phyloP scores from a whole-genome alignment of 805 yeast species.

The Candida khao-thaluensis region DNA sequence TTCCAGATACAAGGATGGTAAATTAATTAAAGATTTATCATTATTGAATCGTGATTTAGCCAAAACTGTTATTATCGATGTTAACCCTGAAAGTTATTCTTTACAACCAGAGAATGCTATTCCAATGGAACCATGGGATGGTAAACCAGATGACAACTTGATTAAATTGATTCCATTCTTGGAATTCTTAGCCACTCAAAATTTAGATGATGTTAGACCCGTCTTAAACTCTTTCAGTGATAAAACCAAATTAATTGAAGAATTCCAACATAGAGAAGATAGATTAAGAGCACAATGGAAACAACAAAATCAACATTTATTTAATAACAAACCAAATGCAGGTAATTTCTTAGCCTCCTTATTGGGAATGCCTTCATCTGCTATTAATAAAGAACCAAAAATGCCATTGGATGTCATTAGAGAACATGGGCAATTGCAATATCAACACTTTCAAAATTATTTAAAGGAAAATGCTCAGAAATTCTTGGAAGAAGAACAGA shows the following conservation, averaged over 20 bases:
- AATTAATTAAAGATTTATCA: conserved; percentile 83
- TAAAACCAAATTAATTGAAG: conserved; percentile 67
- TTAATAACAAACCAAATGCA: conserved; percentile 38
- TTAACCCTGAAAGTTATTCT: conserved; percentile 65
- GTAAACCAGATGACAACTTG: conserved; percentile 76
- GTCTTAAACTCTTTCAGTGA: conserved; percentile 71
- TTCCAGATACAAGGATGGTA: conserved; percentile 85
- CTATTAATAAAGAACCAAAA: conserved; percentile 52
- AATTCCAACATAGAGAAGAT: conserved; percentile 76
- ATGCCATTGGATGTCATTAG: conserved; percentile 88
- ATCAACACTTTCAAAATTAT: conserved; percentile 70
- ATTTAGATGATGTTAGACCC: conserved; percentile 85
- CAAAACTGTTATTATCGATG: conserved; percentile 79
- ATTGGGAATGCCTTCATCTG: conserved; percentile 58
- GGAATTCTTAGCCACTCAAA: conserved; percentile 90
- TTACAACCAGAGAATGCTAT: conserved; percentile 95
- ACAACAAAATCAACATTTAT: conserved; percentile 46
- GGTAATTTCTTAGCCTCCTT: conserved; percentile 56
- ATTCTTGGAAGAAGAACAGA: conserved; percentile 83
- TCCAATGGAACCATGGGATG: conserved; percentile 81
- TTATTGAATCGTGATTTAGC: conserved; percentile 87
- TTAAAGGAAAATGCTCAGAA: conserved; percentile 59
- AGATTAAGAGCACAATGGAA: conserved; percentile 71
- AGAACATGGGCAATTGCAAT: conserved; percentile 89
- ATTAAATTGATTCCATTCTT: conserved; percentile 85